Percentiles rank a stretch among this genome's conserved stretches.
These are phyloP conservation scores for Xerophyta viscosa DNA, from an alignment of 106 monocot genomes.

Conservation along the genomic window DNA sequence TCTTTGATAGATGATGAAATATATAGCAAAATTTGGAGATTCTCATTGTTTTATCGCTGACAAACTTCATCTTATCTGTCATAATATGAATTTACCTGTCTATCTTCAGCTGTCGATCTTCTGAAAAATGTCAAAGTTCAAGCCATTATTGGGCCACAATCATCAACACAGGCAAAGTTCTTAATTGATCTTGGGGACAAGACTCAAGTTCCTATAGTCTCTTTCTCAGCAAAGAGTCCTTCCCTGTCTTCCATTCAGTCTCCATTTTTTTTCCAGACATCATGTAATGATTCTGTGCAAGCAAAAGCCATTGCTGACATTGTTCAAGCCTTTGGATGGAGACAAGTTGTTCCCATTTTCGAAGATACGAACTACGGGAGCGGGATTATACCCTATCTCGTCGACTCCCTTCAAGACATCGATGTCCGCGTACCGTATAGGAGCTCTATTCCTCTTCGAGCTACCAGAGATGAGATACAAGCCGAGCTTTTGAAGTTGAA, in stretches of 20 bases:
- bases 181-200: conserved; percentile 51
- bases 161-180: conserved; percentile 53
- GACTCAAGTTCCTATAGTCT: conserved; percentile 57
- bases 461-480: conserved; percentile 25
- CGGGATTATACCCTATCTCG: conserved; percentile 42
- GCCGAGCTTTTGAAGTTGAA: conserved; percentile 32
- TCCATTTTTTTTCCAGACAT: conserved; percentile 51
- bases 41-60: too few species aligned
- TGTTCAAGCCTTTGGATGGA: conserved; percentile 51
- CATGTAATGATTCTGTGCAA: conserved; percentile 45
- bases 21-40: too few species aligned
- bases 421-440: conserved; percentile 39
- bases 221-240: conserved; percentile 66
- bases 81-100: background rate
- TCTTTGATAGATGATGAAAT: too few species aligned
- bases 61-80: too few species aligned
- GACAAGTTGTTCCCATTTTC: conserved; percentile 50
- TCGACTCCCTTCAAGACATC: conserved; percentile 35
- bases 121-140: conserved; percentile 57
- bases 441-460: conserved; percentile 25
- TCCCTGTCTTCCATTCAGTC: conserved; percentile 21
- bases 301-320: conserved; percentile 52
- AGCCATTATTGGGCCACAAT: conserved; percentile 76
- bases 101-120: conserved; percentile 57
- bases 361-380: conserved; percentile 51